Percentiles rank a stretch among this genome's conserved stretches.
These are phyloP conservation scores for Aureobasidium sp. DNA, from an alignment of 2,329 filamentous ascomycete genomes.

Conservation along the genomic window DNA sequence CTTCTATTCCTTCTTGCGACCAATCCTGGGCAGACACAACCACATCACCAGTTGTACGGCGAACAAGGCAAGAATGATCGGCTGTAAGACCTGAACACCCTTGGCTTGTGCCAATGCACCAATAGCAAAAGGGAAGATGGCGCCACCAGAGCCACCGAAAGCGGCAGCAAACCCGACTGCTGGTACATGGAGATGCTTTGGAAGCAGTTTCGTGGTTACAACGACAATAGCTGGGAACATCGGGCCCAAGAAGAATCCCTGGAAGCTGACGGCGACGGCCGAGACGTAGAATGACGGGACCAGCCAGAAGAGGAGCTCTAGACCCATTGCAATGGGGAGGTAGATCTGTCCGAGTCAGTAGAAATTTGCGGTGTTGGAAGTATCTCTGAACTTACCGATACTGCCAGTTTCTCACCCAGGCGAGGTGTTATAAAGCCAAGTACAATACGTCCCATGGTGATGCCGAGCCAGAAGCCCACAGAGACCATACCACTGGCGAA, in stretches of 20 bases:
- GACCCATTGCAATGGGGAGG: slow-evolving; percentile 53
- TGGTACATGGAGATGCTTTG: slow-evolving; percentile 66
- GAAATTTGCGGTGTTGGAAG: neutral
- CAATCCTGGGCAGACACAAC: slow-evolving; percentile 1
- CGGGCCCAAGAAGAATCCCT: slow-evolving; percentile 75
- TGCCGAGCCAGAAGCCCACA: slow-evolving; percentile 70
- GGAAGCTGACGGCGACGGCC: slow-evolving; percentile 60
- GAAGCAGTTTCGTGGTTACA: slow-evolving; percentile 65
- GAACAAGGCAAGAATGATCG: slow-evolving; percentile 38
- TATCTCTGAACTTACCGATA: slow-evolving; percentile 31
- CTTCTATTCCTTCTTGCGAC: slow-evolving; percentile 2
- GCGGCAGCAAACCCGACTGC: slow-evolving; percentile 74
- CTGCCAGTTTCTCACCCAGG: slow-evolving; percentile 60
- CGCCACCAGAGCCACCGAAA: slow-evolving; percentile 67
- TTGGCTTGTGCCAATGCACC: slow-evolving; percentile 60
- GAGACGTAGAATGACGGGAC: slow-evolving; percentile 69
- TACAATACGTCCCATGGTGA: slow-evolving; percentile 65
- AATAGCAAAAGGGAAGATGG: slow-evolving; percentile 57
- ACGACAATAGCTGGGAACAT: slow-evolving; percentile 71
- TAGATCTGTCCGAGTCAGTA: slow-evolving; percentile 44
- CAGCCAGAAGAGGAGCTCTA: slow-evolving; percentile 73
- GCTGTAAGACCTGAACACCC: slow-evolving; percentile 54
- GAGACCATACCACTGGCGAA: slow-evolving; percentile 1
- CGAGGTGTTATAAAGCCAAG: slow-evolving; percentile 70
- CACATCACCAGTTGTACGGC: neutral